Base-by-base conservation (phyloP, 495 filamentous ascomycete genomes). In the Penicillium lividum region DNA sequence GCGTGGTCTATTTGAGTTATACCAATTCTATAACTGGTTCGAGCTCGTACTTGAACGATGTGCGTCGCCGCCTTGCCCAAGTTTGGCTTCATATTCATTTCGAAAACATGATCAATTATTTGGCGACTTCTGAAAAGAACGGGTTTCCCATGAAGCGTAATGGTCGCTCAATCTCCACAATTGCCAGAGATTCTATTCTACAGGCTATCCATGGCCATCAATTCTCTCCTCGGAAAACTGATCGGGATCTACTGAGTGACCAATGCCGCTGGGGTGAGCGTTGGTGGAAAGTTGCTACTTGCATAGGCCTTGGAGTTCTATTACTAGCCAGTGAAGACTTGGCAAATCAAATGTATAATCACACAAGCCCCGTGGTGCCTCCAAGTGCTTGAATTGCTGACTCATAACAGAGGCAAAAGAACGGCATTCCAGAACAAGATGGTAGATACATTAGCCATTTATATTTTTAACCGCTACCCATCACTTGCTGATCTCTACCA, bases 371-470 rank as follows among this genome's bases (percentile, higher is more conserved):
- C 7, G 7, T 7, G 30, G 7, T 31, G 30, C 47, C 49, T 22
- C 16, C 8, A 10, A 25, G 4, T 18, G 44, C 11, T 38, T 58
- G 8, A 34, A 38, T 47, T 59, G 44, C 57, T 59, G 18, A 59
- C 57, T 54, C 49, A 22, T n/a, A 59, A 48, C 25, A 54, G 57
- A 59, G 57, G 57, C 28, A 54, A 25, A 59, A 53, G 50, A 48
- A 59, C 57, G 18, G 57, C 42, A 29, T 59, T 59, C 48, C 57
- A 49, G 51, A 54, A 54, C 49, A 54, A 54, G 48, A 59, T 59
- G 43, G 50, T 59, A 59, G 57, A 59, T 29, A 54, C 29, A 30
- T 31, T 59, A 11, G 57, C 16, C 43, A 49, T 54, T 54, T 59
- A 59, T 54, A 18, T 59, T 50, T n/a, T 59, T 8, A 59, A 59